Percentiles rank a stretch among this genome's conserved stretches.
phyloP scores from a whole-genome alignment of 2,329 filamentous ascomycete genomes.

The Cucurbitaria berberidis region DNA sequence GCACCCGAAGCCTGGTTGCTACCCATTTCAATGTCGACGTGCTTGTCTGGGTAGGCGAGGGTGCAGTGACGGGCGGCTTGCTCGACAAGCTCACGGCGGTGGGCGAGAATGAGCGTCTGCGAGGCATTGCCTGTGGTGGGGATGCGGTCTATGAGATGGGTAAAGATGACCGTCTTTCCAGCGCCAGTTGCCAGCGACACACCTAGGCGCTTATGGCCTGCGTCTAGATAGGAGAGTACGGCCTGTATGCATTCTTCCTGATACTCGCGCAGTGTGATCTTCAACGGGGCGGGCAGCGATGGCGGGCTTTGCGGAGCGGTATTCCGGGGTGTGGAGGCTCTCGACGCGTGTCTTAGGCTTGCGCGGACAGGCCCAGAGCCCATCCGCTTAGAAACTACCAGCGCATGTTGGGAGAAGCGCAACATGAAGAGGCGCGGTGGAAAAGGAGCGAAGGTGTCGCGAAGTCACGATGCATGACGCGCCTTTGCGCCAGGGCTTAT shows the following conservation, averaged over 20 bases:
- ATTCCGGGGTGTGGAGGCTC: neutral
- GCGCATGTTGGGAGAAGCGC: constrained; percentile 36
- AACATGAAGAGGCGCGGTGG: constrained; percentile 39
- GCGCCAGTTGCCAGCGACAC: constrained; percentile 87
- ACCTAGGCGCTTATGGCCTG: constrained; percentile 79
- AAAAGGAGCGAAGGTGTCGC: constrained; percentile 27
- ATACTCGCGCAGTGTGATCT: constrained; percentile 75
- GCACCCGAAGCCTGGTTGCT: constrained; percentile 73
- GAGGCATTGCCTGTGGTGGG: constrained; percentile 63
- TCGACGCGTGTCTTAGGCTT: constrained; percentile 26
- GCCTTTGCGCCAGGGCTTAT: neutral
- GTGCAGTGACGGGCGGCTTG: constrained; percentile 88
- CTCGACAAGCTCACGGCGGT: constrained; percentile 90
- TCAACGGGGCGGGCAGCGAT: constrained; percentile 22
- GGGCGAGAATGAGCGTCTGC: constrained; percentile 88
- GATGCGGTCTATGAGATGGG: constrained; percentile 85
- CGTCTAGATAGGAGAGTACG: constrained; percentile 70
- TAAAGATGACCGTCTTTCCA: constrained; percentile 96
- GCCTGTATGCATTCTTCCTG: constrained; percentile 91
- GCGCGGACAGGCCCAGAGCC: constrained; percentile 9
- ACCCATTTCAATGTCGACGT: constrained; percentile 92
- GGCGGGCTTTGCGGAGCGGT: neutral
- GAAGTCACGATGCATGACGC: constrained; percentile 30
- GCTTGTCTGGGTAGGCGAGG: constrained; percentile 78
- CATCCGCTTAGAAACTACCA: constrained; percentile 28